Base-by-base conservation (phyloP, 768 basidiomycete genomes). In the Tremella mesenterica region DNA sequence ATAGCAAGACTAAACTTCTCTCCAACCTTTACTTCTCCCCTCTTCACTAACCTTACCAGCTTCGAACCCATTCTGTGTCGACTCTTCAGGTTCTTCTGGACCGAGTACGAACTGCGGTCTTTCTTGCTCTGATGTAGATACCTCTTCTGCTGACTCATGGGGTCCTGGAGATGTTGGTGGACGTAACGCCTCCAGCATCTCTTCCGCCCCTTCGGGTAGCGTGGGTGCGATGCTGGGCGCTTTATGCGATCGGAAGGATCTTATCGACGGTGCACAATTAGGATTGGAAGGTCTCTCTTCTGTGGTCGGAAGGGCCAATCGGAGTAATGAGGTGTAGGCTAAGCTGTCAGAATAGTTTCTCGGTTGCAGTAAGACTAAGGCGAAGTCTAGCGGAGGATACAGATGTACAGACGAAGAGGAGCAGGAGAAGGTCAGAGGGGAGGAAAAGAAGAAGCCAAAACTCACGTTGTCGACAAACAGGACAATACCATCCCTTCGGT, bases 401-500 rank as follows among this genome's bases (percentile, higher is more conserved):
- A n/a, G n/a, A n/a, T n/a, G n/a, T n/a, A n/a, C n/a, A n/a, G n/a
- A n/a, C n/a, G n/a, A n/a, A n/a, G n/a, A n/a, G n/a, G n/a, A n/a
- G n/a, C n/a, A n/a, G n/a, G n/a, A n/a, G n/a, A n/a, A n/a, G n/a
- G n/a, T n/a, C n/a, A n/a, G n/a, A n/a, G n/a, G n/a, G n/a, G n/a
- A n/a, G n/a, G n/a, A n/a, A n/a, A n/a, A 52, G 44, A 44, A 44
- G 13, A n/a, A n/a, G n/a, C n/a, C 27, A 53, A 50, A 4, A 79
- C 87, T 73, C 68, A 91, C 88, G 89, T 79, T 91, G 90, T 60
- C 91, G 81, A 73, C 91, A 93, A 45, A 96, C 88, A 26, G 91
- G 91, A 71, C 91, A 96, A 79, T 86, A 88, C 91, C 91, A 96
- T 4, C 91, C 91, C 74, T 96, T 96, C 0, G 88, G 86, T 76